Evolutionary conservation across 768 basidiomycete species (phyloP).

Genomic region (Myochromella boudieri): DNA sequence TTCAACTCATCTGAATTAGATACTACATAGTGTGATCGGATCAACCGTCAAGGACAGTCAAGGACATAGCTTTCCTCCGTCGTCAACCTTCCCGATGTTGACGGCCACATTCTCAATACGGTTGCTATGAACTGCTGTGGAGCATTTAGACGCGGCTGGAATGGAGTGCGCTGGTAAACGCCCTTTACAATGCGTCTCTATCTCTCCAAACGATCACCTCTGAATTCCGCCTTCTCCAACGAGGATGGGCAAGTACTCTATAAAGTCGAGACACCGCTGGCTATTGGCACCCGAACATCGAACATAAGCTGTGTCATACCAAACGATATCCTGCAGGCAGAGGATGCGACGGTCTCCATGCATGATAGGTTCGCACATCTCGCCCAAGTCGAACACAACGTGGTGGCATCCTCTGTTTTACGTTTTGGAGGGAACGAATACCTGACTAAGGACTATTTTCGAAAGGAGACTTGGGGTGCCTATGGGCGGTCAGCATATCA

Average conservation of each 20-base stretch:
- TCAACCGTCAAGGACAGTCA: too few relatives aligned
- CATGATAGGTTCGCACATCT: conserved; percentile 13
- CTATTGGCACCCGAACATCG: conserved; percentile 1
- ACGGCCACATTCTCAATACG: too few relatives aligned
- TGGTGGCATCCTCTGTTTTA: conserved; percentile 24
- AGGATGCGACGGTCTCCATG: too few relatives aligned
- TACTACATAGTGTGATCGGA: too few relatives aligned
- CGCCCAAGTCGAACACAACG: conserved; percentile 10
- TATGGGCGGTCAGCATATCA: conserved; percentile 21
- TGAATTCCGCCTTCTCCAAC: conserved; percentile 19
- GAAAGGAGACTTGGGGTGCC: conserved; percentile 19
- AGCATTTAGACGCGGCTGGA: too few relatives aligned
- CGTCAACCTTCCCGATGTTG: too few relatives aligned
- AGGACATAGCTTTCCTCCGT: too few relatives aligned
- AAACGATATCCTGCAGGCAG: conserved; percentile 3
- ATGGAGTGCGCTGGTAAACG: too few relatives aligned
- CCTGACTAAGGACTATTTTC: conserved; percentile 24
- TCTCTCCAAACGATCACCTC: conserved; percentile 12
- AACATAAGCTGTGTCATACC: conserved; percentile 13
- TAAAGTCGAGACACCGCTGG: conserved; percentile 16
- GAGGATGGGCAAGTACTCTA: conserved; percentile 21
- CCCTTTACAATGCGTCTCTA: conserved; percentile 19
- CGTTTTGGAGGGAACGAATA: conserved; percentile 25
- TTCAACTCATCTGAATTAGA: too few relatives aligned
- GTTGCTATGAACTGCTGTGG: too few relatives aligned